Evolutionary conservation across 176 grass and related monocot genomes (phyloP), one percentile per base, ranked within the genome.

Genomic region (Carex pumila): DNA sequence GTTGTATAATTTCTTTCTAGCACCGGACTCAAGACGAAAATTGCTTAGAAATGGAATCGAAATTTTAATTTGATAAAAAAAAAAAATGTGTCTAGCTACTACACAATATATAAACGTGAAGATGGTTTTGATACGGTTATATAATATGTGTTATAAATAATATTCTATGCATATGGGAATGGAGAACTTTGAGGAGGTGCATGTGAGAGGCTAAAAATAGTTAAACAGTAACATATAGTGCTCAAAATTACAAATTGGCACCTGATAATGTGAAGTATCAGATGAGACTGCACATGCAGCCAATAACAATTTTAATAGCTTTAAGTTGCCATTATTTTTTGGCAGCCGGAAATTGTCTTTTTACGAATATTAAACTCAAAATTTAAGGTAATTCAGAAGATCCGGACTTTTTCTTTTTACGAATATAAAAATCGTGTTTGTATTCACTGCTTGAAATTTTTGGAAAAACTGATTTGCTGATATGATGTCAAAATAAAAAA

Each of bases 251-350:
- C 68, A 71, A 71, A 71, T 21, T 71, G 2, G 11, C 12, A 43
- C 34, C 79, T 2, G 30, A 81, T 65, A 30, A 30, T 65, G 6
- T 65, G 47, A 54, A 21, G 47, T 29, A 76, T 52, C n/a, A 66
- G 80, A 82, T 82, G 11, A 82, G 18, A 31, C 61, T 82, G 60
- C 80, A 82, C 80, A 82, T 82, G 80, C 19, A 65, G 5, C 7
- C 25, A 7, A 54, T 69, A 41, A 52, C 47, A 76, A 5, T 31
- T 76, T 53, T 54, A 54, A 45, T 18, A 8, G 14, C 66, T 69
- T 13, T 69, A 6, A 6, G 41, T 69, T 41, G 41, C 22, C 7
- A 12, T 37, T 67, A 34, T 18, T 18, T 37, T 41, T 18, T 69
- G 13, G 12, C 14, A 41, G n/a, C 14, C 17, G 15, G 14, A 14